Evolutionary conservation across 129 eudicot genomes (phyloP), one percentile per base, ranked within the genome.

Genomic region (Lactuca saligna): DNA sequence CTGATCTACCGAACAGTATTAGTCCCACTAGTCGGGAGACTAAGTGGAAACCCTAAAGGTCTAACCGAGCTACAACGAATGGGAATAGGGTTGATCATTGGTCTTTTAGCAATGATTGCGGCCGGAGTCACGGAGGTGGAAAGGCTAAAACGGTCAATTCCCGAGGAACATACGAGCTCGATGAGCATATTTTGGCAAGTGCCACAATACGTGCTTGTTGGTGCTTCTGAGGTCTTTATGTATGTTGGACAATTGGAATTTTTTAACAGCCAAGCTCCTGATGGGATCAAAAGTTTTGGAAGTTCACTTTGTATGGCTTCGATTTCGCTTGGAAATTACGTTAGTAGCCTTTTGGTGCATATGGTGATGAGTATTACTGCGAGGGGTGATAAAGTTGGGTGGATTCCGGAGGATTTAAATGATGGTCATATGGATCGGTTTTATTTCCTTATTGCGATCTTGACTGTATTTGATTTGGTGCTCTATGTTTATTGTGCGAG

Each of bases 301-400:
- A 91, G 97, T 68, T 82, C 97, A 14, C 84, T 91, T 10, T 87
- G 91, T 42, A 91, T 87, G 97, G 95, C 91, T 6, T 91, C 95
- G 56, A 91, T 91, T 33, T 87, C 95, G 0, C 65, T 91, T 0
- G 97, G 97, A 17, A 91, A 87, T 55, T 91, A 82, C 31, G 86
- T 80, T 7, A 91, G 95, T 50, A 85, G 91, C 50, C 69, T 91
- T 81, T 69, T 87, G 53, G 91, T 91, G 9, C 73, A 77, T 10
- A 62, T 87, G 78, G 95, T 91, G 17, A 91, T 79, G 97, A 61
- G 61, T 1, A 72, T 87, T 3, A 91, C 97, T 3, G 55, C 86
- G 0, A 77, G 34, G 17, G 81, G 79, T 0, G 68, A 59, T 16
- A 60, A 46, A 6, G 81, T 69, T 0, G 97, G 97, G 2, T 91